Conservation (phyloP, 73 alveolate species). For the Paraurostyla sp. region DNA sequence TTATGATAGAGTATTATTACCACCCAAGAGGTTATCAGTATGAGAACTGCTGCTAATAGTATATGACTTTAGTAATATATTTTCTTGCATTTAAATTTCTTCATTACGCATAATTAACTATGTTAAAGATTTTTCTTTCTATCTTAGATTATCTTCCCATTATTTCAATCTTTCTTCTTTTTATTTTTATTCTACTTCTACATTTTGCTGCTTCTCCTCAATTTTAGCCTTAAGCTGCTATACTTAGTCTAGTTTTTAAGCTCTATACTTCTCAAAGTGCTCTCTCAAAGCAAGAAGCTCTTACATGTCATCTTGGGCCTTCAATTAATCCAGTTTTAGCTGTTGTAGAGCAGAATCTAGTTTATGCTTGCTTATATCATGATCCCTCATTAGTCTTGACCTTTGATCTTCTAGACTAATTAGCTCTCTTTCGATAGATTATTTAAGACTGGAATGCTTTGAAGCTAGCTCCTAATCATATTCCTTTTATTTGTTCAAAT, state of each 20-base stretch:
- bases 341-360: background rate
- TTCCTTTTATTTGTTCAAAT: background rate
- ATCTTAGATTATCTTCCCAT: slow-evolving; percentile 16
- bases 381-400: background rate
- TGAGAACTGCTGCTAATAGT: slow-evolving; percentile 18
- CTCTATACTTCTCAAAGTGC: background rate
- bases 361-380: background rate
- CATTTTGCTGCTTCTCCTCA: background rate
- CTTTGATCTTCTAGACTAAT: slow-evolving; percentile 6
- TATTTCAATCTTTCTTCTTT: background rate
- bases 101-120: background rate
- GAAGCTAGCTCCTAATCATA: background rate
- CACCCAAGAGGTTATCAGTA: background rate
- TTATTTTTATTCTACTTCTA: background rate
- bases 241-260: background rate
- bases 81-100: background rate
- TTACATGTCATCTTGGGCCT: slow-evolving; percentile 9
- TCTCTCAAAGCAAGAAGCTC: slow-evolving; percentile 28
- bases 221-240: background rate
- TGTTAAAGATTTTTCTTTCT: background rate
- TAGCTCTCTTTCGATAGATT: background rate
- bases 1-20: background rate
- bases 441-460: background rate
- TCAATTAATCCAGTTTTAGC: background rate
- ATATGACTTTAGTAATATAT: background rate